phyloP scores from a whole-genome alignment of 2,329 filamentous ascomycete species.

The Stemphylium vesicarium region DNA sequence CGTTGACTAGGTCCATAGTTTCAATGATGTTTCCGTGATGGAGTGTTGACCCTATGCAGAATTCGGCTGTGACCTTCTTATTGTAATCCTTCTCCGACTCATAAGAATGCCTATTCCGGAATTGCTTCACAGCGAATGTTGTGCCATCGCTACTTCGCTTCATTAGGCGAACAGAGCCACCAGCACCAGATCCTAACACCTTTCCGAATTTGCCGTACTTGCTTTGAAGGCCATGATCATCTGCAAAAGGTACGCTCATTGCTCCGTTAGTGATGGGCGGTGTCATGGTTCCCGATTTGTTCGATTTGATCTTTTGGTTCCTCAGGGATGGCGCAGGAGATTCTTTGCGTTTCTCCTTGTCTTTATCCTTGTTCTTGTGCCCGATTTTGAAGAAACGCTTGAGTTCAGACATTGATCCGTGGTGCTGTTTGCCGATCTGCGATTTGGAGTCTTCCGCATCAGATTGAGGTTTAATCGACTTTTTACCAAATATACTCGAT shows the following conservation, averaged over 20 bases:
- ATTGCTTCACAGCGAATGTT: constrained; percentile 98
- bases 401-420: constrained; percentile 89
- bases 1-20: constrained; percentile 93
- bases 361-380: constrained; percentile 60
- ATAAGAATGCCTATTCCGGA: constrained; percentile 87
- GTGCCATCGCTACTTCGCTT: constrained; percentile 90
- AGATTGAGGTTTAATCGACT: constrained; percentile 56
- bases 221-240: constrained; percentile 86
- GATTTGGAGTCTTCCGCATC: constrained; percentile 48
- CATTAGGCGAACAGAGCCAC: constrained; percentile 92
- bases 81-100: constrained; percentile 95
- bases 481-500: constrained; percentile 59
- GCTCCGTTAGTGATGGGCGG: constrained; percentile 43
- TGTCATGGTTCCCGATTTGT: constrained; percentile 46
- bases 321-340: constrained; percentile 70
- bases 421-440: constrained; percentile 50
- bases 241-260: constrained; percentile 77
- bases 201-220: constrained; percentile 97
- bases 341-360: constrained; percentile 60
- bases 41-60: constrained; percentile 94
- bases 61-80: constrained; percentile 97
- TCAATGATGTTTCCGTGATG: constrained; percentile 99
- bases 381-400: constrained; percentile 95
- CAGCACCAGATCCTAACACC: constrained; percentile 90
- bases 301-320: constrained; percentile 55